Conservation (phyloP, 2,329 filamentous ascomycete genomes). For the Davidsoniella australis region DNA sequence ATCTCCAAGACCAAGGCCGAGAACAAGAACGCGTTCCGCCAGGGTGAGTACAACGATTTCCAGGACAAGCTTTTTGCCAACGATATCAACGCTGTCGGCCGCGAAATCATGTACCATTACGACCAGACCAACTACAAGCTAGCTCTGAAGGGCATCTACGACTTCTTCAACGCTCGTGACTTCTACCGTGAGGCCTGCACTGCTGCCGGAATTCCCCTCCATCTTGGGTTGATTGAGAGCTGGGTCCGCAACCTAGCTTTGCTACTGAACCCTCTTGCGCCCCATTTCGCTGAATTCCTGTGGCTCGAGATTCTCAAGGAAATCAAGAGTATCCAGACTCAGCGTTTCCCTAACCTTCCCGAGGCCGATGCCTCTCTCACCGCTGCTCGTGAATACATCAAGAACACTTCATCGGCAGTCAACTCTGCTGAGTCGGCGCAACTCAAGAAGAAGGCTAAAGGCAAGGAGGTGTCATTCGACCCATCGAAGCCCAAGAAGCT, state of each 20-base stretch:
- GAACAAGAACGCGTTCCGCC: slow-evolving; percentile 39
- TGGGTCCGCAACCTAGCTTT: slow-evolving; percentile 81
- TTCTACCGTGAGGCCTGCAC: slow-evolving; percentile 74
- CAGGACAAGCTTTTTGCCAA: slow-evolving; percentile 86
- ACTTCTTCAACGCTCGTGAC: slow-evolving; percentile 75
- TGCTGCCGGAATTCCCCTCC: slow-evolving; percentile 68
- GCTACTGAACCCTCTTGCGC: slow-evolving; percentile 66
- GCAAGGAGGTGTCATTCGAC: slow-evolving; percentile 72
- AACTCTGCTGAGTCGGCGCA: slow-evolving; percentile 69
- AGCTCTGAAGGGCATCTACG: slow-evolving; percentile 59
- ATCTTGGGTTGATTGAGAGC: slow-evolving; percentile 57
- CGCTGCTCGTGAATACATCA: slow-evolving; percentile 70
- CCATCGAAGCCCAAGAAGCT: slow-evolving; percentile 85
- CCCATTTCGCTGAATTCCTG: slow-evolving; percentile 88
- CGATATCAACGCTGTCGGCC: slow-evolving; percentile 72
- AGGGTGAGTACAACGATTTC: slow-evolving; percentile 58
- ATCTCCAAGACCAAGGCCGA: slow-evolving; percentile 48
- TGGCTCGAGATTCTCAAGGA: slow-evolving; percentile 84
- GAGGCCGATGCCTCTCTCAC: slow-evolving; percentile 49
- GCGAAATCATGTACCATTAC: slow-evolving; percentile 65
- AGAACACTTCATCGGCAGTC: slow-evolving; percentile 59
- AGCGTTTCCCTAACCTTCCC: slow-evolving; percentile 54
- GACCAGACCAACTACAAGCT: slow-evolving; percentile 52
- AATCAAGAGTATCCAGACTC: slow-evolving; percentile 59
- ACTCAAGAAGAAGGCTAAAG: slow-evolving; percentile 82